phyloP scores from a whole-genome alignment of 768 basidiomycete genomes.

The Pleurotus tuber-regium region DNA sequence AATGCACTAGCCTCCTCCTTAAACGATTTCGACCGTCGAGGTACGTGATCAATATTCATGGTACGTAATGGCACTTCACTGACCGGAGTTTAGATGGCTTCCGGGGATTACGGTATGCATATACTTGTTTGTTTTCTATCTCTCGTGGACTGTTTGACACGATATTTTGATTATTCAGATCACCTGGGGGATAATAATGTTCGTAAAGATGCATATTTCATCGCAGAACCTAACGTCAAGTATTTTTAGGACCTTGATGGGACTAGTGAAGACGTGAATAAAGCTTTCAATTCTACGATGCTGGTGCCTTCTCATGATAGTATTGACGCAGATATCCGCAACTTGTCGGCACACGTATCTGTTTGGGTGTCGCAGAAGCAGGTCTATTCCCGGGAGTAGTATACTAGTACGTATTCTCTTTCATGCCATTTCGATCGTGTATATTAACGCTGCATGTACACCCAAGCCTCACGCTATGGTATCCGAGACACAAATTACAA shows the following conservation, averaged over 20 bases:
- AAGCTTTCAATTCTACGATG: background rate
- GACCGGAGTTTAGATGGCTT: conserved; percentile 45
- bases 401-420: conserved; percentile 52
- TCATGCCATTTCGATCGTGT: background rate
- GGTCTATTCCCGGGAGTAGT: conserved; percentile 72
- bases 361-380: conserved; percentile 65
- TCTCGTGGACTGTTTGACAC: background rate
- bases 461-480: conserved; percentile 61
- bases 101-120: conserved; percentile 56
- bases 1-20: conserved; percentile 43
- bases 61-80: background rate
- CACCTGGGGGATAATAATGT: conserved; percentile 66
- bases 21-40: conserved; percentile 65
- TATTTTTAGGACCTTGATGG: conserved; percentile 54
- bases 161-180: too few species aligned
- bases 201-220: conserved; percentile 14
- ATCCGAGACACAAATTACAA: conserved; percentile 59
- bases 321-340: conserved; percentile 48
- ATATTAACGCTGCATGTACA: background rate
- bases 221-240: background rate
- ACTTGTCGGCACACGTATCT: conserved; percentile 54
- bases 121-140: background rate
- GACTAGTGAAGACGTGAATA: conserved; percentile 59
- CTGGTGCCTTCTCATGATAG: background rate
- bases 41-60: conserved; percentile 22